Evolutionary conservation across 371 early-diverging fungal genomes (phyloP).

Genomic region (Mortierella sp.): DNA sequence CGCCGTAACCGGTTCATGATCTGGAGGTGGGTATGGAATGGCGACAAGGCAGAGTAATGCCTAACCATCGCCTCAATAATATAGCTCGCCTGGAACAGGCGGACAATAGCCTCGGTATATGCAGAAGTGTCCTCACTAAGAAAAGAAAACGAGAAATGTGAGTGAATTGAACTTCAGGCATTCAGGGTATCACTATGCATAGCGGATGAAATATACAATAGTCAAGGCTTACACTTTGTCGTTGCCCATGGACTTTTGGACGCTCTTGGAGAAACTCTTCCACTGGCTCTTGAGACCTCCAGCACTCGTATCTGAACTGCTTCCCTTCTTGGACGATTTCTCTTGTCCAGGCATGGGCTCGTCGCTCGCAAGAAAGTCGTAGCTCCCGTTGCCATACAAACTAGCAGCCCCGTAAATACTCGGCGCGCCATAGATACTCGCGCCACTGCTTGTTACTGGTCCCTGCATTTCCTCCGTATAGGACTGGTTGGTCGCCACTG

Average conservation of each 20-base stretch:
- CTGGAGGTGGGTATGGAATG: conserved; percentile 45
- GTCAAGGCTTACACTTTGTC: conserved; percentile 51
- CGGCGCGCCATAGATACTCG: conserved; percentile 1
- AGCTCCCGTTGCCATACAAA: conserved; percentile 19
- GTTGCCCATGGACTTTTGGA: conserved; percentile 51
- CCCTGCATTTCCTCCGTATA: conserved; percentile 44
- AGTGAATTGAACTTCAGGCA: neutral
- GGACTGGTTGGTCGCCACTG: conserved; percentile 35
- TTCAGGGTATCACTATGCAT: neutral
- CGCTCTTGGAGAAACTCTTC: conserved; percentile 57
- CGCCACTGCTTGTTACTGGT: conserved; percentile 33
- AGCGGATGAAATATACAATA: neutral
- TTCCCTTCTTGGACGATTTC: conserved; percentile 37
- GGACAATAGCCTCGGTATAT: conserved; percentile 52
- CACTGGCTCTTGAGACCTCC: conserved; percentile 51
- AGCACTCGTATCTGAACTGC: conserved; percentile 18
- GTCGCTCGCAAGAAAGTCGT: conserved; percentile 22
- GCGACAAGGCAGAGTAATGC: conserved; percentile 35
- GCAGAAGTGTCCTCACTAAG: conserved; percentile 48
- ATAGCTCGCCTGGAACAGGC: conserved; percentile 54
- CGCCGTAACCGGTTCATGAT: conserved; percentile 47
- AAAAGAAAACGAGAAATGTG: neutral
- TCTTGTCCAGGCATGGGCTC: conserved; percentile 40
- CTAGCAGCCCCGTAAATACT: conserved; percentile 32
- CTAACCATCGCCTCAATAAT: conserved; percentile 46